Base-by-base conservation (phyloP, 805 yeast genomes). In the Ascoidea rubescens region DNA sequence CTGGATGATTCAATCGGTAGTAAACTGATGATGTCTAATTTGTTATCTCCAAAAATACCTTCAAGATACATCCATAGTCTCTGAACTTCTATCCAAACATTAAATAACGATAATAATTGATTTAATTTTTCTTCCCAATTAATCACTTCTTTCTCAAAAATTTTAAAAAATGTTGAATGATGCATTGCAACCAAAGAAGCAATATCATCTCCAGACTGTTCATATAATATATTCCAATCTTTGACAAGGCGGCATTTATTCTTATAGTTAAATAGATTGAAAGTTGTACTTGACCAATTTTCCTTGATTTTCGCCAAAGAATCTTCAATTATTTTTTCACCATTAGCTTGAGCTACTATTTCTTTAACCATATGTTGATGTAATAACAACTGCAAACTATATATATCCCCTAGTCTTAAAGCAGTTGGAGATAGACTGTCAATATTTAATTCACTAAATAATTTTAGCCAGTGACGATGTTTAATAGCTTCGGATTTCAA, bases 31-130 rank as follows among this genome's bases (percentile, higher is more conserved):
- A 89, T 74, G 45, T 83, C 88, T 37, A 37, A 37, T 1, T 71
- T 70, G 47, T 74, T 77, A 0, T 72, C 67, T 4, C 78, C 81
- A 60, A 91, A 84, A 0, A 88, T 79, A 1, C 96, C 96, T 56
- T 79, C 82, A 28, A 90, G 69, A 62, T 91, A 88, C 1, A 87
- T 77, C 95, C 96, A 90, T 59, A 83, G 87, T n/a, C 83, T 70
- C 64, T 91, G 98, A 1, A 81, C 85, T 42, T 87, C 96, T 31
- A 84, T 73, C 95, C 96, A 89, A 0, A 65, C 60, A 55, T 81
- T 87, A 42, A 86, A 69, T 1, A 86, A 61, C 1, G 69, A 67
- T 47, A 72, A 73, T 1, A 87, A 58, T 0, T 61, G 58, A 48
- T 73, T 75, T n/a, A 91, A 61, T 52, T 71, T 75, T 0, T 67